Conservation (phyloP, 208 protist species). For the Endotrypanum monterogeii region DNA sequence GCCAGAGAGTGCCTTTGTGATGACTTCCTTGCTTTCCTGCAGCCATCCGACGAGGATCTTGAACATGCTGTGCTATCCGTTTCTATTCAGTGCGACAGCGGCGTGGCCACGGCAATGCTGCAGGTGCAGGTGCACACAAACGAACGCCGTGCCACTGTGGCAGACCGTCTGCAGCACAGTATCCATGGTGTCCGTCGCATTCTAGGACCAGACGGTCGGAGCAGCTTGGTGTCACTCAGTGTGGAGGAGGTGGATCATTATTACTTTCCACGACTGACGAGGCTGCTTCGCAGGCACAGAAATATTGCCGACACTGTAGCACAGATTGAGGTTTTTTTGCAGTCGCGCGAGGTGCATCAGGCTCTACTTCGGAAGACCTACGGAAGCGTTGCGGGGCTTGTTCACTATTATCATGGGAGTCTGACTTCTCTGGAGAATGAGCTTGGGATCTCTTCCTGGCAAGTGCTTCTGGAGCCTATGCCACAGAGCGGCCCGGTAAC, state of each 20-base stretch:
- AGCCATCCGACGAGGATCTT: slow-evolving; percentile 41
- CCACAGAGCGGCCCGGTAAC: background rate
- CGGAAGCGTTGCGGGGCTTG: slow-evolving; percentile 42
- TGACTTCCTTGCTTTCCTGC: slow-evolving; percentile 66
- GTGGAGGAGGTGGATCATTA: slow-evolving; percentile 28
- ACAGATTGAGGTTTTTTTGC: slow-evolving; percentile 46
- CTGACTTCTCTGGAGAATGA: slow-evolving; percentile 55
- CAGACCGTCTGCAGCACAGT: slow-evolving; percentile 39
- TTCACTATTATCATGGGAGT: slow-evolving; percentile 81
- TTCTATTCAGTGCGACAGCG: slow-evolving; percentile 33
- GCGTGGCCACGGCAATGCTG: slow-evolving; percentile 49
- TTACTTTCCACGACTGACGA: slow-evolving; percentile 51
- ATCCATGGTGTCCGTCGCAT: slow-evolving; percentile 24
- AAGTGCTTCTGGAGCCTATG: slow-evolving; percentile 22
- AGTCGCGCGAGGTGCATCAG: slow-evolving; percentile 26
- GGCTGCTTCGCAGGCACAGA: slow-evolving; percentile 33
- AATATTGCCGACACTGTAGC: slow-evolving; percentile 40
- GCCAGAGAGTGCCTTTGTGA: slow-evolving; percentile 48
- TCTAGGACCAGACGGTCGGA: slow-evolving; percentile 21
- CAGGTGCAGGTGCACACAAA: slow-evolving; percentile 76
- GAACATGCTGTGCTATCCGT: slow-evolving; percentile 39
- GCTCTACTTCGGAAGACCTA: slow-evolving; percentile 44
- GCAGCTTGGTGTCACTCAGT: slow-evolving; percentile 16
- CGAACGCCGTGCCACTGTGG: slow-evolving; percentile 54
- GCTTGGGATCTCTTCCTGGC: slow-evolving; percentile 43